These are phyloP conservation scores for Globisporangium nagaii DNA, from an alignment of 352 stramenopile genomes.

Conservation along the genomic window DNA sequence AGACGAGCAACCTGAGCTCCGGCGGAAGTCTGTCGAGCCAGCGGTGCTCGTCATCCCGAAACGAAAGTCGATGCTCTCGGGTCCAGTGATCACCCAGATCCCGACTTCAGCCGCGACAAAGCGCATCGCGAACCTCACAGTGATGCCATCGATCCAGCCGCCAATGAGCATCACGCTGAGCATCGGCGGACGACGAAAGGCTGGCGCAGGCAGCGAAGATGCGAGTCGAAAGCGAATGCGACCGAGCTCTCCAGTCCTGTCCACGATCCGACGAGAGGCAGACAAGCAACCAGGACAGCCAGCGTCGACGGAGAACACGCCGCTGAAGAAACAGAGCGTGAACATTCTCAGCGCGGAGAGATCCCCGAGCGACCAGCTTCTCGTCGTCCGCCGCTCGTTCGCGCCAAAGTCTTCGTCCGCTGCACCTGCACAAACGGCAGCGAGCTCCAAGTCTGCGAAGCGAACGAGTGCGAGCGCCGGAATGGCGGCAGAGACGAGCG, in stretches of 20 bases:
- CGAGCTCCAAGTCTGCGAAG: background rate
- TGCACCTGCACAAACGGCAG: background rate
- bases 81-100: background rate
- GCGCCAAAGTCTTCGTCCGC: background rate
- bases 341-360: no score
- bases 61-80: background rate
- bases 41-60: background rate
- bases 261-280: background rate
- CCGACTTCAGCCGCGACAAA: background rate
- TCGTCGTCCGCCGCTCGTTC: no score
- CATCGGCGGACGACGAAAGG: background rate
- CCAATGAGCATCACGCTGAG: constrained; percentile 7
- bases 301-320: no score
- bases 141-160: constrained; percentile 2
- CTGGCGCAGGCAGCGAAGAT: background rate
- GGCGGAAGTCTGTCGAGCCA: background rate
- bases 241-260: background rate
- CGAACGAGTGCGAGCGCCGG: background rate
- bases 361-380: no score
- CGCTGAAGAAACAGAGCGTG: no score
- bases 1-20: background rate
- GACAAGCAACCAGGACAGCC: background rate
- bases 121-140: background rate
- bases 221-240: background rate
- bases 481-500: background rate